A percentile compares a stretch with the other conserved stretches of the same genome.
Conservation (phyloP, 2,329 filamentous ascomycete genomes). For the Fusarium tuaranense region DNA sequence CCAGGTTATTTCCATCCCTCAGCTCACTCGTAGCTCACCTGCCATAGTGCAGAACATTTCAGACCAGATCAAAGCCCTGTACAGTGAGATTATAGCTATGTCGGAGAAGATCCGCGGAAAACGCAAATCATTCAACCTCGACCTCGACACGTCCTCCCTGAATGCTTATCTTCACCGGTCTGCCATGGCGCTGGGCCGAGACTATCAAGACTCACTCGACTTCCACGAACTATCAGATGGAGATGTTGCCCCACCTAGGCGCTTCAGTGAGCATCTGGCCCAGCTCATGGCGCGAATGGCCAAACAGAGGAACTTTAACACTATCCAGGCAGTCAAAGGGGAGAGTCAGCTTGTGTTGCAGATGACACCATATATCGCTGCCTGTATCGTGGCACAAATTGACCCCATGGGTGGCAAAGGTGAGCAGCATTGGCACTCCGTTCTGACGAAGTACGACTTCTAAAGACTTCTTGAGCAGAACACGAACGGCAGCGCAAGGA, state of each 20-base stretch:
- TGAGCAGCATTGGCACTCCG: background rate
- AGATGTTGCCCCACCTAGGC: background rate
- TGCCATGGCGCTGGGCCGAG: background rate
- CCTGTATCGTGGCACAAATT: background rate
- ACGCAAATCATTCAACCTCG: background rate
- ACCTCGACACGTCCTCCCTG: background rate
- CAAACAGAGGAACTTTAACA: background rate
- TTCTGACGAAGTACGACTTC: too few species aligned
- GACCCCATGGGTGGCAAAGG: background rate
- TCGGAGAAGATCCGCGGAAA: background rate
- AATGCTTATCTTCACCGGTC: background rate
- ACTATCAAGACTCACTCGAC: background rate
- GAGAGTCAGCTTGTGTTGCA: background rate
- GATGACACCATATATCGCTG: background rate
- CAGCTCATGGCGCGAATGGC: background rate
- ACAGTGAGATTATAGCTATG: background rate
- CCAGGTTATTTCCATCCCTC: background rate
- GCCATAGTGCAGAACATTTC: background rate
- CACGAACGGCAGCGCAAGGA: background rate
- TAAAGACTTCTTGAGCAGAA: background rate
- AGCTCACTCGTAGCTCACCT: background rate
- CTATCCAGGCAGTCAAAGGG: background rate
- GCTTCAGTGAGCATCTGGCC: background rate
- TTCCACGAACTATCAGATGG: background rate
- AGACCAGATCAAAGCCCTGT: background rate